Base-by-base conservation (phyloP, 768 basidiomycete genomes). In the Exidia glandulosa region DNA sequence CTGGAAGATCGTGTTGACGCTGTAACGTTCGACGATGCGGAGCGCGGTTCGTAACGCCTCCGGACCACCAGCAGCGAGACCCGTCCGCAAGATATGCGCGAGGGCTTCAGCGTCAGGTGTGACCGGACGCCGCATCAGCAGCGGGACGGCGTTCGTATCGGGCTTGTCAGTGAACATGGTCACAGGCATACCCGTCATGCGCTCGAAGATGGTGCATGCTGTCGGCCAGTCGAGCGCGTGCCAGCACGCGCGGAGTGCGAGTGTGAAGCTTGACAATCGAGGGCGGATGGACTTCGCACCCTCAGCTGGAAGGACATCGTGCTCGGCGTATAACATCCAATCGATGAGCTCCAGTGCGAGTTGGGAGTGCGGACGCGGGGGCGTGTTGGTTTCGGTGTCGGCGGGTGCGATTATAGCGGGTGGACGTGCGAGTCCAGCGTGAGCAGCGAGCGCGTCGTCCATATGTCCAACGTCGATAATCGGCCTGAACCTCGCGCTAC, bases 231-330 rank as follows among this genome's bases (percentile, higher is more conserved):
- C 85, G 14, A 68, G 74, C 34, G 76, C 74, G 59, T 79, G 78
- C 80, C 83, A 81, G 69, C 88, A 90, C 2, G 80, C 78, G 62
- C 75, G 70, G 66, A 90, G 75, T 57, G 83, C 84, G 30, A 86
- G 75, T 62, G 81, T 79, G 70, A 80, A 89, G 9, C 85, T 82
- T 25, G 73, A 69, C 30, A 75, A 59, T n/a, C 73, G 71, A 12
- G 81, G 79, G 32, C 75, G 67, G 57, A 86, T 73, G 25, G 9
- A 27, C 50, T 29, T 31, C 27, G 25, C 27, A 27, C 30, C 50
- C 25, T 7, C 47, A n/a, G 9, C 25, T 6, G 23, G 9, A 6
- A 7, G 7, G 34, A 45, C 41, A 23, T 54, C 50, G 19, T 54
- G 30, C 64, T 81, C 81, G 60, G 80, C 78, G 57, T 76, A 75